Evolutionary conservation across 1,284 basidiomycete species (phyloP), one percentile per base, ranked within the genome.

Genomic region (Coniferiporia weirii): DNA sequence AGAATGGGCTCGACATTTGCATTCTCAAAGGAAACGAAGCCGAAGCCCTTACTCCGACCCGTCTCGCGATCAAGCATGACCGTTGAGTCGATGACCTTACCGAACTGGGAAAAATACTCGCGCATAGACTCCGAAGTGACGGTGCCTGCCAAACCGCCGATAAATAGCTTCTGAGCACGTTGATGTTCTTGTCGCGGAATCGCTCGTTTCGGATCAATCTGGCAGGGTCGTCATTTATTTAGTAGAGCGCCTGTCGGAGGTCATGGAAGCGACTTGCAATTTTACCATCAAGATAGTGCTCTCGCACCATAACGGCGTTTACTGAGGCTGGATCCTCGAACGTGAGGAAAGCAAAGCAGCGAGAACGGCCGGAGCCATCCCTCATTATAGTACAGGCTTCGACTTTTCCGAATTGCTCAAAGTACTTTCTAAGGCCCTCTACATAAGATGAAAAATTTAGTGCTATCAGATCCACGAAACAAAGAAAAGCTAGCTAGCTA

Each of bases 191-290:
- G 90, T 65, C 96, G 84, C 13, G 97, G 97, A 65, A 99, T 98
- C 4, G 97, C 97, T 60, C 96, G 88, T 76, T 99, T 99, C 10
- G 97, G 97, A 70, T 99, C 97, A 71, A 99, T 99, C 95, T 98
- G 72, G 59, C 40, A 57, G 44, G 12, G 27, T 48, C 49, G 57
- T 22, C 49, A 53, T 47, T 40, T 3, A 32, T 57, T 51, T 36
- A 59, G 44, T 36, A 43, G 48, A 22, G 27, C 49, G 54, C 19
- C 27, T 44, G 63, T 46, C 20, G 52, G 4, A 65, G 43, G 50
- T 19, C 17, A 44, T 38, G 43, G 54, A 43, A 60, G 58, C 20
- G 20, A 76, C 90, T 74, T 70, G 94, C 94, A 66, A 93, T 91
- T 78, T 97, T 97, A 64, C 94, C 94, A 70, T 97, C 95, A 22